Evolutionary conservation across 441 rosid genomes (phyloP), one percentile per base, ranked within the genome.

Genomic region (Pelargonium australe): DNA sequence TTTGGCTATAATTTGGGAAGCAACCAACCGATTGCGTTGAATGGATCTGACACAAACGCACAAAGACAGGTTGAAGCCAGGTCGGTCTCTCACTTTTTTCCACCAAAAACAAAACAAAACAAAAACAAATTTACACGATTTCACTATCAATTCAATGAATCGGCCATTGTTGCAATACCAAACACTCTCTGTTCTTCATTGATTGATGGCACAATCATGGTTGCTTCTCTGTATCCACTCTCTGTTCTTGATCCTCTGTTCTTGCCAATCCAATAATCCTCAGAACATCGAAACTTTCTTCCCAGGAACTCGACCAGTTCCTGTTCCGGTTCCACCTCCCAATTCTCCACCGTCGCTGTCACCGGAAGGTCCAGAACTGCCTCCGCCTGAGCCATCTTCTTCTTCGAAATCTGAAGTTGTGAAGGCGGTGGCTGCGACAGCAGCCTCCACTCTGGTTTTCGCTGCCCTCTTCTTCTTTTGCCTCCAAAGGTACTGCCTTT

Each of bases 351-450:
- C 31, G 41, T 11, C 55, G 0, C 49, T 4, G 1, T 68, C 76
- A 25, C n/a, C 37, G 64, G 69, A 61, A 25, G 34, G 74, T 2
- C 63, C 77, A 2, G 73, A 77, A 10, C 12, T 69, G 9, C 60
- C 74, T 2, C 20, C 68, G 0, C 70, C 73, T 0, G 64, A 63
- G n/a, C 10, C 78, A 10, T 13, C 78, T 1, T 67, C 82, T 6
- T 71, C 77, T 0, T 72, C 78, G 11, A 43, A 37, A 13, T 16
- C 17, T 67, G 1, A 75, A 70, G 76, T 95, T 79, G 80, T 68
- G 7, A 87, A 76, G 76, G 96, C 95, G 47, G 93, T 89, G 7
- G 87, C 77, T 64, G 87, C 79, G 49, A 89, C 91, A 0, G 96
- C 89, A 0, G 91, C 83, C 9, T 78, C 79, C 75, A 85, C 97